phyloP scores from a whole-genome alignment of 163 green algal genomes.

The Volvox carteri region DNA sequence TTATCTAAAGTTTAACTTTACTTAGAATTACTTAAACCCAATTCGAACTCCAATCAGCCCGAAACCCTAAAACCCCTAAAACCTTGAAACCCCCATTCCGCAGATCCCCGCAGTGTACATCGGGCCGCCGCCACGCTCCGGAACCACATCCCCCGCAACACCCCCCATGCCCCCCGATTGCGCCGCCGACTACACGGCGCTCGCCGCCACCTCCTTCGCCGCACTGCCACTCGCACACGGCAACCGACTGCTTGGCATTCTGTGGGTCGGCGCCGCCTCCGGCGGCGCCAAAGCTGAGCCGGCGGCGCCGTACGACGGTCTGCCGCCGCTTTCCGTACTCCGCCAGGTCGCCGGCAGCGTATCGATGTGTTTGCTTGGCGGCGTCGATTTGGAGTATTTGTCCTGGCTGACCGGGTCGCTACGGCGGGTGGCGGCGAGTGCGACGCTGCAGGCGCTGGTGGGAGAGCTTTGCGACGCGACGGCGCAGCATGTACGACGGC shows the following conservation, averaged over 20 bases:
- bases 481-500: conserved; percentile 37
- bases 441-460: conserved; percentile 44
- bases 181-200: neutral
- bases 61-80: too few relatives aligned
- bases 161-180: neutral
- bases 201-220: conserved; percentile 21
- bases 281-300: neutral
- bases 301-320: neutral
- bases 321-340: neutral
- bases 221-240: conserved; percentile 28
- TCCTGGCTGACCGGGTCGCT: conserved; percentile 14
- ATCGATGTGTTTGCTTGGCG: conserved; percentile 29
- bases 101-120: conserved; percentile 8
- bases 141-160: neutral
- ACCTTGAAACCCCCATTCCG: too few relatives aligned
- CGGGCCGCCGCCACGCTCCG: neutral
- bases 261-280: neutral
- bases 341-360: conserved; percentile 9
- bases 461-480: conserved; percentile 43
- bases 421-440: conserved; percentile 29
- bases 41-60: too few relatives aligned
- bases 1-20: too few relatives aligned
- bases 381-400: conserved; percentile 27
- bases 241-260: conserved; percentile 30
- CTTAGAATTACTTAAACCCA: too few relatives aligned